Evolutionary conservation across 768 basidiomycete species (phyloP).

Genomic region (Boletus huronensis): DNA sequence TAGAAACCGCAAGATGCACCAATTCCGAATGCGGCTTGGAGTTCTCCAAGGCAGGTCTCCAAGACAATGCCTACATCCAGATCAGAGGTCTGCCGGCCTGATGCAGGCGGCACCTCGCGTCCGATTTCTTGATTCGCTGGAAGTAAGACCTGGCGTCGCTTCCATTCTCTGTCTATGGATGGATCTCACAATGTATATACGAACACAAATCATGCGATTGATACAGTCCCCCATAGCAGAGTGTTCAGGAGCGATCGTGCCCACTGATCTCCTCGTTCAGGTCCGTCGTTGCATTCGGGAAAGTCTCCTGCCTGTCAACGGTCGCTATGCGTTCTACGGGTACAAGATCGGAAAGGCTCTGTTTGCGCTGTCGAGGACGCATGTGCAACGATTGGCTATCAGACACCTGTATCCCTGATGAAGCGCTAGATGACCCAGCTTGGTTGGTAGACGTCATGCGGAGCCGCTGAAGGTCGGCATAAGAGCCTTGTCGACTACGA

Average conservation of each 20-base stretch:
- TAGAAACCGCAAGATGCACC: slow-evolving; percentile 28
- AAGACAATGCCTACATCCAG: slow-evolving; percentile 41
- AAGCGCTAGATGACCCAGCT: slow-evolving; percentile 6
- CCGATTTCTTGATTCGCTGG: neutral
- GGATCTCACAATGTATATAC: slow-evolving; percentile 30
- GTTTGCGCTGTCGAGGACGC: slow-evolving; percentile 52
- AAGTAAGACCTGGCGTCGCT: slow-evolving; percentile 23
- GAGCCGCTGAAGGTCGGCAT: slow-evolving; percentile 76
- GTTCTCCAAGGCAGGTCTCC: slow-evolving; percentile 39
- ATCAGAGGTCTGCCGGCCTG: slow-evolving; percentile 37
- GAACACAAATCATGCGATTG: slow-evolving; percentile 22
- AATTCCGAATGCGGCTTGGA: slow-evolving; percentile 40
- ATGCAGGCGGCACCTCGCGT: slow-evolving; percentile 1
- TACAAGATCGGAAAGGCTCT: slow-evolving; percentile 63
- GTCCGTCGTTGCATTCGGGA: slow-evolving; percentile 60
- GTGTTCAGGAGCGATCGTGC: slow-evolving; percentile 25
- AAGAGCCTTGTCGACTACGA: slow-evolving; percentile 67
- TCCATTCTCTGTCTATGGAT: slow-evolving; percentile 3
- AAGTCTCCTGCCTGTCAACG: slow-evolving; percentile 54
- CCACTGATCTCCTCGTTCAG: slow-evolving; percentile 61
- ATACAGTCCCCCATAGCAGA: slow-evolving; percentile 17
- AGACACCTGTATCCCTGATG: slow-evolving; percentile 15
- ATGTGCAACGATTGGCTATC: slow-evolving; percentile 44
- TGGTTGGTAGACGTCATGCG: slow-evolving; percentile 36
- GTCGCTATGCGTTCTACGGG: slow-evolving; percentile 60